Base-by-base conservation (phyloP, 2,329 filamentous ascomycete species). In the Pseudogymnoascus sp. region DNA sequence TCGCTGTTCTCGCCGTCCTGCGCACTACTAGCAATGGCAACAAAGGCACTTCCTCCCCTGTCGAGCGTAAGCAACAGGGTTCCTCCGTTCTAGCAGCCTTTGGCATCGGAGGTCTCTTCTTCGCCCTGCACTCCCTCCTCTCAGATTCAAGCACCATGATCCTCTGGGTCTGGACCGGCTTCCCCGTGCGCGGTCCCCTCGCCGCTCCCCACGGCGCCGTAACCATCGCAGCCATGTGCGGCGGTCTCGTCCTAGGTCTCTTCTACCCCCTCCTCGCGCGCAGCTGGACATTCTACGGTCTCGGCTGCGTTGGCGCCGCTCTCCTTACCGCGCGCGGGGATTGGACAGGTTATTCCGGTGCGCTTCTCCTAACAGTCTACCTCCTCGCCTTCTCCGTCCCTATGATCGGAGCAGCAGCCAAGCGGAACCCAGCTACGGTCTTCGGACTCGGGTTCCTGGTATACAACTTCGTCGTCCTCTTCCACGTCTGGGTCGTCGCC, bases 61-160 rank as follows among this genome's bases (percentile, higher is more conserved):
- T 80, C 7, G 78, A 80, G 64, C 80, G 81, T n/a, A 81, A 80
- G 65, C 83, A 85, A 64, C 85, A 81, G 65, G 87, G 90, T 0
- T 93, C 90, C 14, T 82, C 87, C 0, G 69, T 88, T 6, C 80
- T 96, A 48, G 86, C 92, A 31, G 90, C 87, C 8, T 77, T 95
- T 60, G 92, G 95, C 65, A 77, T 98, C 63, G 92, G 85, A 23
- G 93, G 92, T 31, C 77, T 97, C 6, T 83, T 97, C 73, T 99
- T 99, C 72, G 90, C 85, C 4, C 82, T 98, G 72, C 95, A 98
- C 74, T 97, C 93, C 1, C 81, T 99, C 8, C 83, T 99, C 10
- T 97, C 95, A 0, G 95, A 99, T 74, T 96, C 93, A 0, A 98
- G 95, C 79, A 99, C 95, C 63, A 98, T 99, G 92, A 97, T 98